These are phyloP conservation scores for Paecilomyces dactylethromorphus DNA, from an alignment of 2,329 filamentous ascomycete species.

Conservation along the genomic window DNA sequence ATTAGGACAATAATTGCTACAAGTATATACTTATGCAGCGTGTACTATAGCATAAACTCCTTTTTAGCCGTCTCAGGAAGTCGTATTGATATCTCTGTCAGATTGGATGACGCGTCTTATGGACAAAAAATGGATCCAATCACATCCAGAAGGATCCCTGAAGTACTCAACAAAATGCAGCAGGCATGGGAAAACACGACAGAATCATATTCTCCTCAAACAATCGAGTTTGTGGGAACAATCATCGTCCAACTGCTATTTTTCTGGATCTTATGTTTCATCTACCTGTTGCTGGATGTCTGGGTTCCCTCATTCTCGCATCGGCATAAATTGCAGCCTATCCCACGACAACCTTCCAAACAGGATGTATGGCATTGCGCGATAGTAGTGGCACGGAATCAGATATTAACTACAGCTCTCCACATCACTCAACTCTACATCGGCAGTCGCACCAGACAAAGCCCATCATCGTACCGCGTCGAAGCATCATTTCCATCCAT, in stretches of 20 bases:
- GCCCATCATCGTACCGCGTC: conserved; percentile 33
- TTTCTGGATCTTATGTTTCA: not conserved
- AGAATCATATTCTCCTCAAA: not conserved
- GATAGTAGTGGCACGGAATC: conserved; percentile 43
- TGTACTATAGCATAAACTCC: not conserved
- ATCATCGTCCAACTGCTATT: not conserved
- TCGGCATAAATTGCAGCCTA: conserved; percentile 50
- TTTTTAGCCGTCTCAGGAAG: not conserved
- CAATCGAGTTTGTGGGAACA: not conserved
- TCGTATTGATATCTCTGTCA: not conserved
- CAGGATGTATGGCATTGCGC: conserved; percentile 41
- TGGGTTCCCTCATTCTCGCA: conserved; percentile 44
- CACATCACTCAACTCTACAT: conserved; percentile 19
- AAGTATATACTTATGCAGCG: not conserved
- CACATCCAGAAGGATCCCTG: not conserved
- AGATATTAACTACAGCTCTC: conserved; percentile 34
- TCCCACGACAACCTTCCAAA: conserved; percentile 43
- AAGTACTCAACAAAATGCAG: not conserved
- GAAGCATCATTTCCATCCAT: conserved; percentile 29
- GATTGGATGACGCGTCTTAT: not conserved
- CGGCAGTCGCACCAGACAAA: conserved; percentile 6
- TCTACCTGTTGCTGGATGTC: conserved; percentile 40
- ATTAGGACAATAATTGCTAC: not conserved
- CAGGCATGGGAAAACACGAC: not conserved
- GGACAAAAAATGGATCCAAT: not conserved